phyloP scores from a whole-genome alignment of 2,329 filamentous ascomycete genomes.

The Pseudophaeomoniella oleicola region DNA sequence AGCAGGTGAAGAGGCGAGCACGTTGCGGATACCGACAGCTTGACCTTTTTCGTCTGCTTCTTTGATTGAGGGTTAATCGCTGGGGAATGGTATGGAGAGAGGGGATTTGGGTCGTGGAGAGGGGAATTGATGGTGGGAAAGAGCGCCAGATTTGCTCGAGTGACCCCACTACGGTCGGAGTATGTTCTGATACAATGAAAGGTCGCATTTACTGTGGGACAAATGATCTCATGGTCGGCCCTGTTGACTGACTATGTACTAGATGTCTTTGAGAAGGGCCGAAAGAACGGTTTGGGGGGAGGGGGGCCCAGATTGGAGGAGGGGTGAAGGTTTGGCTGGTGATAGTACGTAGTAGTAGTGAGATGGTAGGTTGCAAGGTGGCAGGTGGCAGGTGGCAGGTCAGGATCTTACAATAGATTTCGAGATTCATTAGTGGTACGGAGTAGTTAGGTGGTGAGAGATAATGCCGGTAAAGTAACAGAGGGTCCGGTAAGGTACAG shows the following conservation, averaged over 20 bases:
- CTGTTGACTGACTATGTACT: no score
- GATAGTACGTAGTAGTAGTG: background rate
- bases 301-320: background rate
- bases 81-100: background rate
- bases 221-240: background rate
- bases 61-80: background rate
- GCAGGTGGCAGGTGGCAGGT: no score
- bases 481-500: no score
- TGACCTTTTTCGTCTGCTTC: background rate
- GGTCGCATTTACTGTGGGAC: background rate
- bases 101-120: conserved; percentile 1
- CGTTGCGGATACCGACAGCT: conserved; percentile 6
- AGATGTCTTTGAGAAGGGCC: background rate
- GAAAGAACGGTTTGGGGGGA: background rate
- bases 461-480: no score
- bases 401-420: no score
- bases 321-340: background rate
- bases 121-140: background rate
- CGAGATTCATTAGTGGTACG: no score
- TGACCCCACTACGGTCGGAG: background rate
- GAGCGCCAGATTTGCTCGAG: conserved; percentile 1
- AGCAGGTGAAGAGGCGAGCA: conserved; percentile 8
- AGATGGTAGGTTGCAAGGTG: background rate
- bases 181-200: background rate
- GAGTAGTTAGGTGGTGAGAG: no score